phyloP scores from a whole-genome alignment of 768 basidiomycete genomes.

The Amanita phalloides region DNA sequence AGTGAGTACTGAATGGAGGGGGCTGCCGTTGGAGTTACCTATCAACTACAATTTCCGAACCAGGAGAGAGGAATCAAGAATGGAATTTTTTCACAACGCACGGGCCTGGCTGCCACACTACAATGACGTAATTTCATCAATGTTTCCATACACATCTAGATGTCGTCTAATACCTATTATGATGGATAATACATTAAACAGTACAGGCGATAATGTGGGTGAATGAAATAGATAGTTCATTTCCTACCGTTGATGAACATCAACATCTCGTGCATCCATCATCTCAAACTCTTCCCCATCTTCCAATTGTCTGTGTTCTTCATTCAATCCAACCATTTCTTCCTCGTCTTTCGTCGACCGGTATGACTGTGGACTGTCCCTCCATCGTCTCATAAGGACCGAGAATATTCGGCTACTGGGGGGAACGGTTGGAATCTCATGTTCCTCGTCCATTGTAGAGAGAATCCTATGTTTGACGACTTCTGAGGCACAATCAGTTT shows the following conservation, averaged over 20 bases:
- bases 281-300: conserved; percentile 2
- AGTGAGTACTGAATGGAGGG: too few relatives aligned
- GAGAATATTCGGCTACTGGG: neutral
- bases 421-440: neutral
- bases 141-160: too few relatives aligned
- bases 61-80: too few relatives aligned
- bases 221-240: neutral
- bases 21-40: too few relatives aligned
- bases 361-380: neutral
- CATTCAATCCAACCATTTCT: conserved; percentile 1
- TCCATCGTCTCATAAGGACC: neutral
- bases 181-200: too few relatives aligned
- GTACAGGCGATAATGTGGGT: neutral
- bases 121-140: too few relatives aligned
- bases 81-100: too few relatives aligned
- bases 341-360: neutral
- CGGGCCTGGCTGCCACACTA: too few relatives aligned
- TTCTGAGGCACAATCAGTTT: neutral
- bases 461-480: neutral
- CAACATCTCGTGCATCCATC: neutral
- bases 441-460: neutral
- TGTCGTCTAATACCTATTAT: too few relatives aligned
- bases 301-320: neutral
- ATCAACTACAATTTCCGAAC: too few relatives aligned
- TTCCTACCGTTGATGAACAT: neutral